Base-by-base conservation (phyloP, 2,329 filamentous ascomycete species). In the Fusarium brachygibbosum region DNA sequence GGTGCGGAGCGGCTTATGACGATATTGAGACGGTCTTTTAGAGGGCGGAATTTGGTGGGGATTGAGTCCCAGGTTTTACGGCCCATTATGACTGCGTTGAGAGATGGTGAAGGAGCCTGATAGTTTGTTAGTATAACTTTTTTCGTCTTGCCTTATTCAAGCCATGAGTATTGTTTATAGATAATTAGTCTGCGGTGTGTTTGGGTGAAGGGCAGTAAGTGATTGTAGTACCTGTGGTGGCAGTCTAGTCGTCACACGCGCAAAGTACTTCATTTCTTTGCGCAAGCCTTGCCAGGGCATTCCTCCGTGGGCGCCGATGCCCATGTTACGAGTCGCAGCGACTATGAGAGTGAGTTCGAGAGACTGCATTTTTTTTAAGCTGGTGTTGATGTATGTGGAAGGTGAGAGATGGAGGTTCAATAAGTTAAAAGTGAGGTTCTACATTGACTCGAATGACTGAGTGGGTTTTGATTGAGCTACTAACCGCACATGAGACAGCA, bases 21-120 rank as follows among this genome's bases (percentile, higher is more conserved):
- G 40, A 98, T 88, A 79, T 97, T 98, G 51, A 94, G 83, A 12
- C 96, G 85, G 66, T 89, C 91, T 65, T 88, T 90, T 34, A 99
- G 85, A 19, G 96, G 96, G 4, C 94, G 87, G 77, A 96, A 94
- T 52, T 85, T 86, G 9, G 84, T 76, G 3, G 96, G 95, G 63
- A 99, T 95, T 69, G 90, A 93, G 53, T 97, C 93, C 91, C 95
- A 99, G 0, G 96, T 99, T 81, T 97, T 98, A 76, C 96, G 92
- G 63, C 96, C 96, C 96, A 99, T 99, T 72, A 99, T 91, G 52
- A 98, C 93, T 19, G 93, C 92, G 79, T 94, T 95, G 70, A 82
- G 60, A 41, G 81, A 72, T 1, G 76, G 68, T 10, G 79, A 60
- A 3, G 79, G 73, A 6, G 75, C 64, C 79, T 81, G 49, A 5